Conservation (phyloP, 768 basidiomycete genomes). For the Amanita pseudoporphyria region DNA sequence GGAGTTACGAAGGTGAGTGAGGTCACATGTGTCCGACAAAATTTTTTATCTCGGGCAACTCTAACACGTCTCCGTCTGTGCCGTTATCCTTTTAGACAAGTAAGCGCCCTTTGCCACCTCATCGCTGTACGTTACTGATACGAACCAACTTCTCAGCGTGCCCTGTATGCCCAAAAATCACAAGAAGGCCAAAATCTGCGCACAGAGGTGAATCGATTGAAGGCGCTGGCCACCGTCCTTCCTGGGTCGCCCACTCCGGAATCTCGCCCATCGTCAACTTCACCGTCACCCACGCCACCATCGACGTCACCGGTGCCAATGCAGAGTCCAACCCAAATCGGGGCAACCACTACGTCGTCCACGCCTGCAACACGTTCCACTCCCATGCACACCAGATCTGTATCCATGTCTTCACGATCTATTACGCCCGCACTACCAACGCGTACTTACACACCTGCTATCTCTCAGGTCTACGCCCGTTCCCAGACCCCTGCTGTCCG, state of each 20-base stretch:
- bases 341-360: constrained; percentile 20
- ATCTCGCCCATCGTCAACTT: constrained; percentile 24
- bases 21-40: constrained; percentile 12
- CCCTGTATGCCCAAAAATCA: constrained; percentile 54
- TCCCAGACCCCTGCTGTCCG: constrained; percentile 21
- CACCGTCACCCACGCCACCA: constrained; percentile 26
- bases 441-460: constrained; percentile 31
- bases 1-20: constrained; percentile 60
- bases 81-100: constrained; percentile 36
- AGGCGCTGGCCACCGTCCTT: constrained; percentile 35
- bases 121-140: constrained; percentile 9
- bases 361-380: constrained; percentile 43
- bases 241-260: constrained; percentile 24
- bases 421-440: constrained; percentile 28
- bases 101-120: constrained; percentile 27
- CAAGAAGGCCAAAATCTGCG: constrained; percentile 64
- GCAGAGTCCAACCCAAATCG: constrained; percentile 23
- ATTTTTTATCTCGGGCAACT: constrained; percentile 12
- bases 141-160: constrained; percentile 31
- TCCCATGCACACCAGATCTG: constrained; percentile 46
- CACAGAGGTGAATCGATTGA: constrained; percentile 52
- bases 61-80: constrained; percentile 8
- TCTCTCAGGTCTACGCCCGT: constrained; percentile 14
- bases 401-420: constrained; percentile 44
- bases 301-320: constrained; percentile 26